Conservation (phyloP, 2,329 filamentous ascomycete genomes). For the Ceratocystis variospora region DNA sequence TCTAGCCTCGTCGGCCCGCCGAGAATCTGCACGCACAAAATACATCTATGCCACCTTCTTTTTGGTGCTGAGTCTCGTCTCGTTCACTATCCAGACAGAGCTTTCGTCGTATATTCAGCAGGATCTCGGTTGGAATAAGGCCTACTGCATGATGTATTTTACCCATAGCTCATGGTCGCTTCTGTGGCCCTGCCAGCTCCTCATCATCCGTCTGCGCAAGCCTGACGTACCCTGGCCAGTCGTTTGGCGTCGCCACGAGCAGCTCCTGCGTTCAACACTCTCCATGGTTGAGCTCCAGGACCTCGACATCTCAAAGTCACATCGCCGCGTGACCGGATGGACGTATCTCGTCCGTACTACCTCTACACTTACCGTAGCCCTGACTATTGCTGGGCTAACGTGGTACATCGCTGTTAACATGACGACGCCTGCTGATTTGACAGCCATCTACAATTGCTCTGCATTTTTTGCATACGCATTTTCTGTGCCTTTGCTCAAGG, state of each 20-base stretch:
- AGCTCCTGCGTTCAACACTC: conserved; percentile 39
- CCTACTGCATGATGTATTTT: conserved; percentile 98
- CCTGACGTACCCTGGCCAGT: conserved; percentile 62
- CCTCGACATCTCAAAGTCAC: conserved; percentile 45
- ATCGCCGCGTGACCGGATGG: conserved; percentile 27
- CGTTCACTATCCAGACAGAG: conserved; percentile 90
- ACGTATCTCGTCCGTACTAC: conserved; percentile 70
- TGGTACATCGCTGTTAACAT: conserved; percentile 94
- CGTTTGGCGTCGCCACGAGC: conserved; percentile 61
- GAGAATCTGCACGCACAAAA: conserved; percentile 50
- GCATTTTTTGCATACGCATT: conserved; percentile 98
- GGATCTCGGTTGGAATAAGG: conserved; percentile 86
- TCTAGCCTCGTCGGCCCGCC: conserved; percentile 28
- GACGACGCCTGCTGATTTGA: conserved; percentile 85
- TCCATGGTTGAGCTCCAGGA: conserved; percentile 78
- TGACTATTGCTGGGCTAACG: conserved; percentile 80
- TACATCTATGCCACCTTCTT: conserved; percentile 83
- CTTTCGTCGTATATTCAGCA: conserved; percentile 91
- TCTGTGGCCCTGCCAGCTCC: conserved; percentile 74
- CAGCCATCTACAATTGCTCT: conserved; percentile 97
- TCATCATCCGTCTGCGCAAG: conserved; percentile 67
- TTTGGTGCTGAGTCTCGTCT: conserved; percentile 65
- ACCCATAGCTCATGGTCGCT: conserved; percentile 90
- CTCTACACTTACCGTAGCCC: conserved; percentile 64
- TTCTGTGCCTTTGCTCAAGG: conserved; percentile 75